Evolutionary conservation across 148 eudicot species (phyloP).

Genomic region (Polygonum maritimum): DNA sequence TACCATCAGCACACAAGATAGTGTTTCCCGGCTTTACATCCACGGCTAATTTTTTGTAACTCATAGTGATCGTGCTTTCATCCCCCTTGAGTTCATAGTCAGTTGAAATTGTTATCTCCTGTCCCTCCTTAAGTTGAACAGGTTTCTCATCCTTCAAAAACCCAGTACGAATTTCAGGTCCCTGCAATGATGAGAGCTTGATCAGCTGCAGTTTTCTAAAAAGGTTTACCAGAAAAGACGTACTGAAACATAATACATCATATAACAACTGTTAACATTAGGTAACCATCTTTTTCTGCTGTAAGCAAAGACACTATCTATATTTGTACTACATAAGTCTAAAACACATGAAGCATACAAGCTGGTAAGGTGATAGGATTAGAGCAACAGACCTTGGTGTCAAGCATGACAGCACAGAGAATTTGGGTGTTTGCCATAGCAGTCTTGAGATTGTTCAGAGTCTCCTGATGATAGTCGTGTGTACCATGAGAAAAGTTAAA

Average conservation of each 20-base stretch:
- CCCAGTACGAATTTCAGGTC: conserved; percentile 78
- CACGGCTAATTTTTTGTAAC: conserved; percentile 51
- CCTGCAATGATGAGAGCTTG: conserved; percentile 25
- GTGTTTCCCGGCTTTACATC: conserved; percentile 57
- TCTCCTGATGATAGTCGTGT: conserved; percentile 59
- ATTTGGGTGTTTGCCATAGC: conserved; percentile 65
- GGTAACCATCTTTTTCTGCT: background rate
- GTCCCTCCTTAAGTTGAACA: conserved; percentile 52
- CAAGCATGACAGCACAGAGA: conserved; percentile 68
- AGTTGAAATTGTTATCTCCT: conserved; percentile 46
- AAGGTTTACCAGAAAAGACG: background rate
- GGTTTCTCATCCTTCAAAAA: conserved; percentile 56
- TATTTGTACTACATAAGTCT: background rate
- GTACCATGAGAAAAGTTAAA: conserved; percentile 67
- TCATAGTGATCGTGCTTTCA: conserved; percentile 44
- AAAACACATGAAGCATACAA: background rate
- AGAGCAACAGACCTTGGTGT: conserved; percentile 42
- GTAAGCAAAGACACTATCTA: background rate
- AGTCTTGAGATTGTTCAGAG: conserved; percentile 45
- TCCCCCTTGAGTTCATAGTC: conserved; percentile 51
- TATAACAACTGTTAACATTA: background rate
- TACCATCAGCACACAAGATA: conserved; percentile 69
- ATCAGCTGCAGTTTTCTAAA: background rate
- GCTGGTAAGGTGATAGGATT: background rate
- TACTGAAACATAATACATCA: background rate